A percentile compares a stretch with the other conserved stretches of the same genome.
phyloP scores from a whole-genome alignment of 345 rosid genomes.

The Alliaria petiolata region DNA sequence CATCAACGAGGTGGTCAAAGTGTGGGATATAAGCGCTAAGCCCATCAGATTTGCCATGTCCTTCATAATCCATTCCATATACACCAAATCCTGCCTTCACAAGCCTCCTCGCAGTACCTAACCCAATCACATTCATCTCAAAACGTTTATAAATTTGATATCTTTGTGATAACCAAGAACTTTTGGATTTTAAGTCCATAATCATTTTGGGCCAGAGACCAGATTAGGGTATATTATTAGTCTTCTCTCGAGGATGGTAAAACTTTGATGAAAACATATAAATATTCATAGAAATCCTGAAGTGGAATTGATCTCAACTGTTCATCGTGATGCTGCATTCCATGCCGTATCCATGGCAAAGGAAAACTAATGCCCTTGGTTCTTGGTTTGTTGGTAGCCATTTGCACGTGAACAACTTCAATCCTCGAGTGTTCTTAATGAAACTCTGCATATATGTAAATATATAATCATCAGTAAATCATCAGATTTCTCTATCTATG shows the following conservation, averaged over 20 bases:
- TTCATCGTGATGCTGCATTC: constrained; percentile 93
- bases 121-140: neutral
- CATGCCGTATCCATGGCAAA: constrained; percentile 94
- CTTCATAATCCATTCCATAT: constrained; percentile 84
- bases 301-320: constrained; percentile 38
- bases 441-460: constrained; percentile 42
- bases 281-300: neutral
- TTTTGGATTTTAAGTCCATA: neutral
- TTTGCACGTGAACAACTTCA: constrained; percentile 69
- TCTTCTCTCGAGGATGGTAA: neutral
- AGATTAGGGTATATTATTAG: neutral
- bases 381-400: constrained; percentile 62
- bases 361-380: constrained; percentile 62
- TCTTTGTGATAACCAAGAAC: neutral
- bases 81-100: constrained; percentile 62
- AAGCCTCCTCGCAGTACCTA: constrained; percentile 73
- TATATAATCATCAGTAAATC: neutral
- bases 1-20: constrained; percentile 57
- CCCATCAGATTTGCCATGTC: constrained; percentile 87
- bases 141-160: neutral
- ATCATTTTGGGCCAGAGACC: neutral
- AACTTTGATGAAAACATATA: neutral
- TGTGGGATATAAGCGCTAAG: constrained; percentile 40
- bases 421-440: constrained; percentile 51
- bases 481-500: neutral